Percentiles rank a stretch among this genome's conserved stretches.
These are phyloP conservation scores for Cladorrhinum sp. DNA, from an alignment of 2,329 filamentous ascomycete genomes.

Conservation along the genomic window DNA sequence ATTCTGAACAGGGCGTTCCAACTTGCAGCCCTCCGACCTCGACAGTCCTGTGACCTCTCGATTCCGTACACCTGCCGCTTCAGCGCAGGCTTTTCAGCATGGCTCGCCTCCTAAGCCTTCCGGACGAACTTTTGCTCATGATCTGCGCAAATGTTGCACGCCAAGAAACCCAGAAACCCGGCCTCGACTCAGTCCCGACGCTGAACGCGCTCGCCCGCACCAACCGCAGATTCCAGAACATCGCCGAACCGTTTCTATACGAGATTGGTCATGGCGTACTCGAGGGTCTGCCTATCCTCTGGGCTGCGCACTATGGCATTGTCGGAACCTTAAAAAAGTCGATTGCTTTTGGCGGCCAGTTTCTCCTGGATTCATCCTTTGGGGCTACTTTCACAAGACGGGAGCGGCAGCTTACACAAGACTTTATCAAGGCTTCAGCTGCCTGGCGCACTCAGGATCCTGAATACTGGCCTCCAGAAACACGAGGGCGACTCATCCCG, in stretches of 20 bases:
- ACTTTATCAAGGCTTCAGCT: neutral
- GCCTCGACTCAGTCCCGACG: neutral
- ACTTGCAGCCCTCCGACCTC: too few relatives aligned
- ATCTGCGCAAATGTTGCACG: neutral
- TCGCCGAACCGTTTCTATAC: conserved; percentile 23
- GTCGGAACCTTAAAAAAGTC: conserved; percentile 17
- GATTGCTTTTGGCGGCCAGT: conserved; percentile 17
- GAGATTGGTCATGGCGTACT: conserved; percentile 7
- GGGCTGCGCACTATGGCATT: conserved; percentile 16
- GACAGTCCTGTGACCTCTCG: neutral
- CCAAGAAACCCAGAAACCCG: too few relatives aligned
- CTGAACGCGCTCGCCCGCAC: conserved; percentile 15
- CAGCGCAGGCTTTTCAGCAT: neutral
- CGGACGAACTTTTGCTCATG: neutral
- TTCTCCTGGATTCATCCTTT: neutral
- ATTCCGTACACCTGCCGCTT: neutral
- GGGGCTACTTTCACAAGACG: neutral
- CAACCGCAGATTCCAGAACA: conserved; percentile 15
- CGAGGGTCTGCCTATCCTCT: conserved; percentile 17
- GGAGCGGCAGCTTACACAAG: neutral
- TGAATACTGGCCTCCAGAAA: neutral
- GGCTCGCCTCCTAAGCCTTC: neutral
- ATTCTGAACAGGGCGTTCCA: too few relatives aligned
- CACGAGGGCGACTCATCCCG: neutral
- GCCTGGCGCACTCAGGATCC: neutral